Evolutionary conservation across 306 rosid species (phyloP), one percentile per base, ranked within the genome.

Genomic region (Neltuma alba): DNA sequence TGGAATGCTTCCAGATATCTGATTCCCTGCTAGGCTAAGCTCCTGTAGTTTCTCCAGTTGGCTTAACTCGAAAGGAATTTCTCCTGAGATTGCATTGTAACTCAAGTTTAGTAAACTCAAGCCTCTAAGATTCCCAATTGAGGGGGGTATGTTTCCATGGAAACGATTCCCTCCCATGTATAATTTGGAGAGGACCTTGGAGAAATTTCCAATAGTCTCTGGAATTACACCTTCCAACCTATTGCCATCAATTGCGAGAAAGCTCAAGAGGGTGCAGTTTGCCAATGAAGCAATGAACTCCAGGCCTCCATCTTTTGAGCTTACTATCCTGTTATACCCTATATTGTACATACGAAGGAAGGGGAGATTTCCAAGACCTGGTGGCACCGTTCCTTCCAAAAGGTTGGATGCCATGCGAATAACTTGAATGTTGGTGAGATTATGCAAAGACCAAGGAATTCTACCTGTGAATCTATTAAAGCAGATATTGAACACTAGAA

Each of bases 161-260:
- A 93, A 85, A 10, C 76, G 80, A 74, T 93, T 93, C 76, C 80
- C 72, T 82, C 95, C 97, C 93, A 93, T 90, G 87, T 76, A 87
- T 37, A 93, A 38, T 1, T 11, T 69, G 4, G 87, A 65, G 37
- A 93, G 84, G n/a, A 20, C 70, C 65, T 86, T 85, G 7, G 98
- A 90, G 40, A 93, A 92, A 70, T 90, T 87, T 25, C 97, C 98
- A 16, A 93, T 71, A 36, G 88, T 70, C 36, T 87, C 89, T 60
- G 97, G 97, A 75, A 93, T 90, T 0, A 77, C 83, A 61, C 97
- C 95, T 82, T 87, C 88, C 1, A 93, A 76, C 31, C 27, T 79
- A 66, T 91, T 91, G 27, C 82, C 92, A 72, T 84, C 89, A 15
- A 91, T 72, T 3, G 91, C 89, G 1, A 93, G 91, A 66, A 13